phyloP scores from a whole-genome alignment of 106 monocot species.

The Acorus calamus region DNA sequence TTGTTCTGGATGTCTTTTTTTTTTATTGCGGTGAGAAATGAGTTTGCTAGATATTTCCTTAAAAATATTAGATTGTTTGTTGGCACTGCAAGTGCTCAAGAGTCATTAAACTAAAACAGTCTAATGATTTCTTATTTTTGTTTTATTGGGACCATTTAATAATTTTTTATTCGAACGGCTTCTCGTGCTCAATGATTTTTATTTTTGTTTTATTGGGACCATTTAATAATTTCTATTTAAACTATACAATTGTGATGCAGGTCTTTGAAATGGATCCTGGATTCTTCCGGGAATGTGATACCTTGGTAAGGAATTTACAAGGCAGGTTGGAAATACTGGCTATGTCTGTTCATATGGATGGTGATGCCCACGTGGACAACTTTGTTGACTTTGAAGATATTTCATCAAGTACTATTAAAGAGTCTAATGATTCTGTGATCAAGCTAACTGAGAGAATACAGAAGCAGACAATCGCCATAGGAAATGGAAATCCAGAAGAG shows the following conservation, averaged over 20 bases:
- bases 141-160: neutral
- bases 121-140: neutral
- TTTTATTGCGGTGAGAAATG: no score
- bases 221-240: neutral
- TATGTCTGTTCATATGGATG: conserved; percentile 53
- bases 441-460: conserved; percentile 31
- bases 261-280: conserved; percentile 83
- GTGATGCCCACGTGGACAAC: conserved; percentile 44
- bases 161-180: neutral
- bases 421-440: conserved; percentile 18
- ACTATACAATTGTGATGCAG: conserved; percentile 16
- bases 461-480: conserved; percentile 30
- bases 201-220: neutral
- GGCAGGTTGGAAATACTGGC: conserved; percentile 91
- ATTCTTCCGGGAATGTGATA: conserved; percentile 77
- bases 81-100: no score
- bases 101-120: no score
- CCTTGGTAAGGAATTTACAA: conserved; percentile 46
- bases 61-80: no score
- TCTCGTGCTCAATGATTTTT: neutral
- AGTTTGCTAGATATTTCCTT: no score
- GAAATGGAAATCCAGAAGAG: conserved; percentile 17
- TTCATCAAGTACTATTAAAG: conserved; percentile 15
- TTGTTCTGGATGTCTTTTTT: no score
- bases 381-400: conserved; percentile 40